Conservation (phyloP, 1,284 basidiomycete species). For the Kwoniella shivajii region DNA sequence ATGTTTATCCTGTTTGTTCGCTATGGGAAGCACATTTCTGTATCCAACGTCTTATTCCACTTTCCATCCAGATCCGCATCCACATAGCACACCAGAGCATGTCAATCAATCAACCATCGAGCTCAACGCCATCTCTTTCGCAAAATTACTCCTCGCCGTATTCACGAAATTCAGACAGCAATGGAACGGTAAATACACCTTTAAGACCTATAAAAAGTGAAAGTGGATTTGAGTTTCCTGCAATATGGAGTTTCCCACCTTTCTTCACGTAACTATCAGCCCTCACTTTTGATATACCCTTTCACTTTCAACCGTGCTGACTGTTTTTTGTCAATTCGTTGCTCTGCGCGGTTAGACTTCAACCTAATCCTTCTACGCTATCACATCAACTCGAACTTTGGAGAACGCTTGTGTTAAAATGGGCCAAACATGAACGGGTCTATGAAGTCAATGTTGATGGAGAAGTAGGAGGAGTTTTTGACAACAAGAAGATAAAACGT, state of each 20-base stretch:
- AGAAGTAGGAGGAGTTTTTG: slow-evolving; percentile 43
- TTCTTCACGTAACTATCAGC: slow-evolving; percentile 57
- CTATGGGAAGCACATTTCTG: too few relatives aligned
- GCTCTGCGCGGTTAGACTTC: slow-evolving; percentile 42
- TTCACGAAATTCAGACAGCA: not conserved
- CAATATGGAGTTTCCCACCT: slow-evolving; percentile 60
- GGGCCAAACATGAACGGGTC: slow-evolving; percentile 52
- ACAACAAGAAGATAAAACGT: slow-evolving; percentile 50
- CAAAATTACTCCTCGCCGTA: not conserved
- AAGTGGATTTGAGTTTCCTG: slow-evolving; percentile 54
- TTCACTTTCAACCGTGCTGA: too few relatives aligned
- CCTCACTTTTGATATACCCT: too few relatives aligned
- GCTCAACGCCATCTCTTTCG: not conserved
- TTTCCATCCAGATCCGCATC: too few relatives aligned
- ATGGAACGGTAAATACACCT: slow-evolving; percentile 16
- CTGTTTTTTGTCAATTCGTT: too few relatives aligned
- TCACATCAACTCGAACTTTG: slow-evolving; percentile 57
- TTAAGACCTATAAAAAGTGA: slow-evolving; percentile 30
- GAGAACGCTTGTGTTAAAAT: slow-evolving; percentile 55
- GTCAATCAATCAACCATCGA: not conserved
- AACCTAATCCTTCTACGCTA: slow-evolving; percentile 58
- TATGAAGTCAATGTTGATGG: slow-evolving; percentile 53
- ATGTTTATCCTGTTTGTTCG: too few relatives aligned
- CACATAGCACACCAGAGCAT: too few relatives aligned
- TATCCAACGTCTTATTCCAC: too few relatives aligned